Evolutionary conservation across 1,139 yeast genomes (phyloP).

Genomic region (Geotrichum klebahnii): DNA sequence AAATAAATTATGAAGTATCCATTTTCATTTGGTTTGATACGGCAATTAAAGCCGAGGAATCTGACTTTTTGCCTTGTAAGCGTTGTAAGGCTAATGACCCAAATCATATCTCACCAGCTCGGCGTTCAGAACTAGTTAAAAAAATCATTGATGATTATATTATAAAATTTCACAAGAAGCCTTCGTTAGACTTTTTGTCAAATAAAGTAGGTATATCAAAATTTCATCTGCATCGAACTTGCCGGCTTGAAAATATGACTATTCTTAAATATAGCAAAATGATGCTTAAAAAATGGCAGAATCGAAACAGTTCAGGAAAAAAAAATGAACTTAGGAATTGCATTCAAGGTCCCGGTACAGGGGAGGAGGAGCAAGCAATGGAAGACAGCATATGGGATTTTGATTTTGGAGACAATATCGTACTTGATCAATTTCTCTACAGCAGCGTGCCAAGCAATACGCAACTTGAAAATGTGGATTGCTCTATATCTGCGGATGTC

Average conservation of each 20-base stretch:
- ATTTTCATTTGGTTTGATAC: not conserved
- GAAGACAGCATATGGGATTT: no score
- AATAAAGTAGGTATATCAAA: not conserved
- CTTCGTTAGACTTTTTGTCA: not conserved
- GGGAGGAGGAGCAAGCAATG: no score
- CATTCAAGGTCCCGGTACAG: no score
- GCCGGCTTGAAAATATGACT: not conserved
- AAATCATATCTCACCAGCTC: not conserved
- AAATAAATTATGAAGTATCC: not conserved
- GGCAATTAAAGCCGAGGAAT: not conserved
- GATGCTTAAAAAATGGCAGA: no score
- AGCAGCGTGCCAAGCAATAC: no score
- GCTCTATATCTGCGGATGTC: no score
- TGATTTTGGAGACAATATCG: no score
- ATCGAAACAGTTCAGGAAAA: no score
- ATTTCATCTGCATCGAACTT: not conserved
- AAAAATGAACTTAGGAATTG: no score
- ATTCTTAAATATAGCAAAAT: not conserved
- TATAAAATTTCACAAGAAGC: not conserved
- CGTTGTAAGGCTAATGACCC: not conserved
- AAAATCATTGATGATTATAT: not conserved
- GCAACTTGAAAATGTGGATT: no score
- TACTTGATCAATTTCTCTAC: no score
- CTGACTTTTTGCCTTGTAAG: not conserved
- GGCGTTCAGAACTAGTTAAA: not conserved